Base-by-base conservation (phyloP, 139 green algal species). In the Pycnococcus provasolii region DNA sequence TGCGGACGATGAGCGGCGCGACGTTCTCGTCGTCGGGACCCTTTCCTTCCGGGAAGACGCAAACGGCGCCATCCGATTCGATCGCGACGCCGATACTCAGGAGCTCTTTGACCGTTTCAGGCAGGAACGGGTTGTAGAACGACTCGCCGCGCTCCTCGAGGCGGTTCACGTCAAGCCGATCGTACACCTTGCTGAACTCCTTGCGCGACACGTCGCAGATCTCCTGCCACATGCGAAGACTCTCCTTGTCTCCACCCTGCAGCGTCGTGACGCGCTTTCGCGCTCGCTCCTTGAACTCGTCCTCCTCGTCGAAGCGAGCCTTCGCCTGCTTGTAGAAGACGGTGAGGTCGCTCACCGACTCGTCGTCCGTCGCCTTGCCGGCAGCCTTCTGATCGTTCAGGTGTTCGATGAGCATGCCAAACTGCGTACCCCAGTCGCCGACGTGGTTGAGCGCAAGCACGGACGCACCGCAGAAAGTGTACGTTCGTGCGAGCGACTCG, bases 371-470 rank as follows among this genome's bases (percentile, higher is more conserved):
- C 13, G 67, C 74, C 67, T 81, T 78, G 4, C 86, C 79, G 3
- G 75, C 85, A 1, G 68, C 67, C 8, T 41, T 60, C 42, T 69
- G 26, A 45, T 80, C 72, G 47, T 77, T 59, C 45, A 85, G 68
- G 64, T 81, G 70, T 60, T 89, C 70, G 45, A 98, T 98, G 4
- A 99, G 84, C 93, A 99, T 99, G 46, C 93, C 93, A 74, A 99
- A 99, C 84, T 98, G 92, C 0, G 92, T 99, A 65, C 93, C 93
- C 93, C 93, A 99, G 77, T 99, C 93, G 59, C 93, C 93, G 42
- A 93, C 84, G 78, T 98, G 92, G 82, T 98, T 98, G 13, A 96
- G 80, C 6, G 91, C 81, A 83, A 95, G 55, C 44, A 95, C 88
- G 58, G 96, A 80, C 2, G 69, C 81, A 44, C 87, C 85, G 70